Conservation (phyloP, 495 filamentous ascomycete species). For the Aspergillus baeticus region DNA sequence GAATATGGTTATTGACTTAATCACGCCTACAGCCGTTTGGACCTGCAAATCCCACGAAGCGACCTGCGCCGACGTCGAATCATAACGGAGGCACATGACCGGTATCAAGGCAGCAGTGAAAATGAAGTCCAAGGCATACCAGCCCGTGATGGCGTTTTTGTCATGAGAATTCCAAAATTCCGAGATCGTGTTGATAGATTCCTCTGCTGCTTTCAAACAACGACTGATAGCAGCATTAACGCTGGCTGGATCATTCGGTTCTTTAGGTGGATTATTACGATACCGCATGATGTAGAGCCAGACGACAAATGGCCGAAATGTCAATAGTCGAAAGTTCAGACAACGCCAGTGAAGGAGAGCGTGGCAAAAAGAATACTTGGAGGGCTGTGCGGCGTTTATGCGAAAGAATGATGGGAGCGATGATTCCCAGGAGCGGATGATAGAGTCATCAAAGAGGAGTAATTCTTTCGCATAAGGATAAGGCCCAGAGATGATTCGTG, state of each 20-base stretch:
- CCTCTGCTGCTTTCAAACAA: no score
- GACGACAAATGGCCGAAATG: constrained; percentile 22
- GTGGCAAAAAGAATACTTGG: constrained; percentile 17
- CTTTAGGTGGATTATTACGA: not conserved
- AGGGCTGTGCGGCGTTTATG: constrained; percentile 10
- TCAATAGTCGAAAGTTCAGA: constrained; percentile 22
- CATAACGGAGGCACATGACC: constrained; percentile 22
- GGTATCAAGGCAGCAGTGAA: constrained; percentile 23
- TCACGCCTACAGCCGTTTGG: no score
- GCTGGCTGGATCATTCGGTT: constrained; percentile 22
- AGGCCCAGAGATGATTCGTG: constrained; percentile 20
- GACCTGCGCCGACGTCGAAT: no score
- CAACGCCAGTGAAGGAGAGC: constrained; percentile 22
- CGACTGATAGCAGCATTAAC: no score
- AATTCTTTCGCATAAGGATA: constrained; percentile 18
- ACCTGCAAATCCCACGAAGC: no score
- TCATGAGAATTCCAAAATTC: no score
- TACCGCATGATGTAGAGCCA: constrained; percentile 10
- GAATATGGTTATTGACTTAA: no score
- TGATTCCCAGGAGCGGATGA: constrained; percentile 17
- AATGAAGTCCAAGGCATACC: constrained; percentile 24
- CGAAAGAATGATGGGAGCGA: constrained; percentile 13
- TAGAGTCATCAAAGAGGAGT: constrained; percentile 17
- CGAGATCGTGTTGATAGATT: no score
- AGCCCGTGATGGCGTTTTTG: no score